Evolutionary conservation across 306 rosid species (phyloP).

Genomic region (Cicer cuneatum): DNA sequence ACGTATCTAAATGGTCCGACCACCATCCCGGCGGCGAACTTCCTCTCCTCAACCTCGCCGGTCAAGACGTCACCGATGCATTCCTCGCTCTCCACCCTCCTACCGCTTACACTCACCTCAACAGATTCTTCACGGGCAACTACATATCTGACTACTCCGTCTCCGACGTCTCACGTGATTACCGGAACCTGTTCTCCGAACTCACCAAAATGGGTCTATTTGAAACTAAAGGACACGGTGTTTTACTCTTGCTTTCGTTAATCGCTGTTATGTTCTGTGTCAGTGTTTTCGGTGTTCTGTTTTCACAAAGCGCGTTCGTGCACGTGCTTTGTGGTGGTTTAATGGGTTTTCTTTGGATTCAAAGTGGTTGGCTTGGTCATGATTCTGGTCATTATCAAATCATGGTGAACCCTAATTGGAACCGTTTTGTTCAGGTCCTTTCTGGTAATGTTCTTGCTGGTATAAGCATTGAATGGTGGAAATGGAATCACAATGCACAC

Average conservation of each 20-base stretch:
- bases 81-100: slow-evolving; percentile 78
- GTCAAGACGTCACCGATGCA: slow-evolving; percentile 82
- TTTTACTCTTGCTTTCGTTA: slow-evolving; percentile 36
- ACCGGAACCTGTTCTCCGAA: slow-evolving; percentile 49
- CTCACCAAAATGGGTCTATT: slow-evolving; percentile 56
- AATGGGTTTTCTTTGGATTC: slow-evolving; percentile 71
- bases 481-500: slow-evolving; percentile 79
- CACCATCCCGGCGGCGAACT: slow-evolving; percentile 77
- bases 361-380: slow-evolving; percentile 74
- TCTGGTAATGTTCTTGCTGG: slow-evolving; percentile 79
- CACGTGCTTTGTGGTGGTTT: slow-evolving; percentile 54
- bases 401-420: slow-evolving; percentile 41
- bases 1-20: slow-evolving; percentile 64
- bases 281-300: slow-evolving; percentile 60
- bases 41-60: slow-evolving; percentile 70
- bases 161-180: slow-evolving; percentile 70
- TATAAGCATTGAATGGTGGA: slow-evolving; percentile 84
- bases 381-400: slow-evolving; percentile 77
- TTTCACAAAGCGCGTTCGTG: slow-evolving; percentile 45
- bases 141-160: slow-evolving; percentile 57
- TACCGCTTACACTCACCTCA: slow-evolving; percentile 54
- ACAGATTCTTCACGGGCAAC: slow-evolving; percentile 54
- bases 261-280: slow-evolving; percentile 48
- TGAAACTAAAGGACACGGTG: slow-evolving; percentile 63
- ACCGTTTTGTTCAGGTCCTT: slow-evolving; percentile 58